Evolutionary conservation across 495 filamentous ascomycete species (phyloP).

Genomic region (Pseudomonodictys pantanalensis): DNA sequence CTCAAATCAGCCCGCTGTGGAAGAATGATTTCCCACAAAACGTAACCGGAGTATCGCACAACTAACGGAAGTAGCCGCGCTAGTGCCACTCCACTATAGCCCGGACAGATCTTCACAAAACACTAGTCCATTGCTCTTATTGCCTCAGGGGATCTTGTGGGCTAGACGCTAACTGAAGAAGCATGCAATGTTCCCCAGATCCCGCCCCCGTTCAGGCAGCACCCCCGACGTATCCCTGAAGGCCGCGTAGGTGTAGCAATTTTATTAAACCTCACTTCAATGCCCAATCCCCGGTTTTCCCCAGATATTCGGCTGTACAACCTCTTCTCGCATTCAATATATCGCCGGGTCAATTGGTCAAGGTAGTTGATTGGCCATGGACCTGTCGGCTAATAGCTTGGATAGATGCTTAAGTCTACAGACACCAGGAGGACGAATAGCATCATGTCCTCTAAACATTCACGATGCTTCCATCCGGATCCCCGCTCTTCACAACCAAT

Average conservation of each 20-base stretch:
- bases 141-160: too few species aligned
- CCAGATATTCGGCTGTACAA: not conserved
- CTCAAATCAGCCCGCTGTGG: too few species aligned
- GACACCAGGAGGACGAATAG: conserved; percentile 6
- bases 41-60: too few species aligned
- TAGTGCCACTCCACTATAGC: too few species aligned
- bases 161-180: too few species aligned
- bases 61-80: too few species aligned
- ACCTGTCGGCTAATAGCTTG: conserved; percentile 29
- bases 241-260: conserved; percentile 18
- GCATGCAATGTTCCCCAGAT: not conserved
- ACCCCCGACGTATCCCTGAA: conserved; percentile 2
- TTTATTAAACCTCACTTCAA: not conserved
- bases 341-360: conserved; percentile 12
- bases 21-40: too few species aligned
- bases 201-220: not conserved
- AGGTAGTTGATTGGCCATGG: not conserved
- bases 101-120: too few species aligned
- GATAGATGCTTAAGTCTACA: conserved; percentile 22
- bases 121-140: too few species aligned
- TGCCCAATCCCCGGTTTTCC: conserved; percentile 23
- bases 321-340: conserved; percentile 13
- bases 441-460: conserved; percentile 1
- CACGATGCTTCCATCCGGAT: not conserved
- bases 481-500: not conserved